A percentile compares a stretch with the other conserved stretches of the same genome.
phyloP scores from a whole-genome alignment of 805 yeast genomes.

The Candida maltosa region DNA sequence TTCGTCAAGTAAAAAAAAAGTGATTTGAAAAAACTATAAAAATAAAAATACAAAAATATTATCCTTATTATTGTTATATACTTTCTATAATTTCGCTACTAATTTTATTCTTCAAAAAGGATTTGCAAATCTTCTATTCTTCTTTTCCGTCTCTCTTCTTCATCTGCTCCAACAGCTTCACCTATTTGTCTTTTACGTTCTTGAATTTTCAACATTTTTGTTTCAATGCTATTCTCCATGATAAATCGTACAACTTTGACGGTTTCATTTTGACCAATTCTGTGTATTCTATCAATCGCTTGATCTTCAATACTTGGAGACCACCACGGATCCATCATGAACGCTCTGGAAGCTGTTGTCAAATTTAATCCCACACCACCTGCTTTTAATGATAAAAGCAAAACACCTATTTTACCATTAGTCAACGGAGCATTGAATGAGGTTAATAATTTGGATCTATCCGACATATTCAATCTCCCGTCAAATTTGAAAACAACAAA shows the following conservation, averaged over 20 bases:
- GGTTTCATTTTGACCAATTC: slow-evolving; percentile 77
- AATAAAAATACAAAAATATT: too few species aligned
- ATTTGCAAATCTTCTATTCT: slow-evolving; percentile 71
- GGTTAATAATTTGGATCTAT: slow-evolving; percentile 58
- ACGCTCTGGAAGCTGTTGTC: slow-evolving; percentile 81
- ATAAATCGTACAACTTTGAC: slow-evolving; percentile 81
- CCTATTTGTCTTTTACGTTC: slow-evolving; percentile 78
- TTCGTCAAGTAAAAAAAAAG: too few species aligned
- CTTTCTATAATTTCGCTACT: too few species aligned
- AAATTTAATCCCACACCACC: slow-evolving; percentile 93
- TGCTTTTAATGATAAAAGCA: slow-evolving; percentile 78
- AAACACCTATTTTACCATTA: slow-evolving; percentile 40
- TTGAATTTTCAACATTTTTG: slow-evolving; percentile 82
- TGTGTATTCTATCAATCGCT: slow-evolving; percentile 85
- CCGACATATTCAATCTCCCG: slow-evolving; percentile 68
- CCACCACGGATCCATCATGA: slow-evolving; percentile 98
- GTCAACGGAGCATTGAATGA: slow-evolving; percentile 41
- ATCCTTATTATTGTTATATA: too few species aligned
- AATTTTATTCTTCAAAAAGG: slow-evolving; percentile 49
- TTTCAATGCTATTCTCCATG: slow-evolving; percentile 80
- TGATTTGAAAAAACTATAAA: too few species aligned
- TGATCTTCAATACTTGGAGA: slow-evolving; percentile 88
- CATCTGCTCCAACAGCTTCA: slow-evolving; percentile 74
- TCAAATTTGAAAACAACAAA: slow-evolving; percentile 70
- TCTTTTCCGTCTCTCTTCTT: slow-evolving; percentile 67